These are phyloP conservation scores for Tremellales sp. DNA, from an alignment of 1,284 basidiomycete genomes.

Conservation along the genomic window DNA sequence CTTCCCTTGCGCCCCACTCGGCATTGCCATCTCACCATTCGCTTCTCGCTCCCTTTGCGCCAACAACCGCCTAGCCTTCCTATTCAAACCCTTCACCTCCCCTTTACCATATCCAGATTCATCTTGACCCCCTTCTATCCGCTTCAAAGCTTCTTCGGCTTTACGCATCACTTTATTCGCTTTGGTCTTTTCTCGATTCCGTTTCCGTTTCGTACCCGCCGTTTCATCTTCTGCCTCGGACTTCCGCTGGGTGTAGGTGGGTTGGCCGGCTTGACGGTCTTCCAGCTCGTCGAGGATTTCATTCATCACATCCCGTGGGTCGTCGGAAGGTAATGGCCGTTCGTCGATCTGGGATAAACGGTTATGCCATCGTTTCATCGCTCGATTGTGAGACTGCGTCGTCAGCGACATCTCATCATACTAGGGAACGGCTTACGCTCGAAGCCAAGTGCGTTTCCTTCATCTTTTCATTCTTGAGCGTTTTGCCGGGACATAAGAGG, in stretches of 20 bases:
- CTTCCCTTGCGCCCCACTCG: not conserved
- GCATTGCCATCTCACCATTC: not conserved
- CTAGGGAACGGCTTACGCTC: conserved; percentile 55
- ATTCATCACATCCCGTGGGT: conserved; percentile 31
- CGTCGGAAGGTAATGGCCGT: conserved; percentile 8
- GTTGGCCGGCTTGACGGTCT: not conserved
- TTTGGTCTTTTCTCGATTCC: not conserved
- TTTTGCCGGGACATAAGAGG: conserved; percentile 68
- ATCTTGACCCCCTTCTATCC: too few relatives aligned
- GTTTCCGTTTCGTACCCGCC: not conserved
- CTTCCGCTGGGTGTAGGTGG: not conserved
- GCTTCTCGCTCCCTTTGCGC: not conserved
- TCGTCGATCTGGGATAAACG: conserved; percentile 9
- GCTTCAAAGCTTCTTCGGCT: not conserved
- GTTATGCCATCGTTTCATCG: conserved; percentile 23
- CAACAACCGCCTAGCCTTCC: conserved; percentile 16
- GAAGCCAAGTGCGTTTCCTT: conserved; percentile 60
- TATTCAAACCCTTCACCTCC: conserved; percentile 9
- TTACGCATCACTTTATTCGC: not conserved
- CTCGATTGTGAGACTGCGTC: conserved; percentile 28
- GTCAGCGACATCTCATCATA: not conserved
- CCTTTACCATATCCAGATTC: too few relatives aligned
- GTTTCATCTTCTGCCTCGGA: not conserved
- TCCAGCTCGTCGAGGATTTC: conserved; percentile 19
- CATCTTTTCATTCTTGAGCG: conserved; percentile 63